Base-by-base conservation (phyloP, 352 stramenopile genomes). In the Phytophthora nicotianae region DNA sequence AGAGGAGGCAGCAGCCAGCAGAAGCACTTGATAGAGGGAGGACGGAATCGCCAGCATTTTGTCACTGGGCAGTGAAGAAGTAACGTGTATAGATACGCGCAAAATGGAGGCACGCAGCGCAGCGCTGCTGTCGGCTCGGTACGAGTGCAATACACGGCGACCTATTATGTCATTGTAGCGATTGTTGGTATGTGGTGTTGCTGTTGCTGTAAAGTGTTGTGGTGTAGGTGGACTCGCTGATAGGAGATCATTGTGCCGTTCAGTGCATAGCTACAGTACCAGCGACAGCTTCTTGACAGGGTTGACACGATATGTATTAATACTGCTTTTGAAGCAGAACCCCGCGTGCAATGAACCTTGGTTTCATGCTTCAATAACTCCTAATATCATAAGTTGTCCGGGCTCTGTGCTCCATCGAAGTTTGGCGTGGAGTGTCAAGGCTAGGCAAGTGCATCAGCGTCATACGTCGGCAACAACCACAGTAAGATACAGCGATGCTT, bases 91-190 rank as follows among this genome's bases (percentile, higher is more conserved):
- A 19, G 27, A 41, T 54, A 43, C 33, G 21, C 37, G 33, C 50
- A 55, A 24, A n/a, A 13, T 57, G 26, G n/a, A 23, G 47, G 32
- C 29, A 10, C 26, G 40, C 40, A 23, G n/a, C 17, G 16, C 33
- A 54, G 27, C 26, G 38, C 19, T 27, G 45, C 21, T 32, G 27
- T 5, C n/a, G 26, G 49, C 38, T 50, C 63, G 57, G 51, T 68
- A 65, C 59, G 64, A 58, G 21, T 64, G 58, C 52, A 72, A 73
- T 73, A 73, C 42, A 73, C 24, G 53, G n/a, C 53, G 37, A 24
- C 19, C 55, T 66, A 73, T 70, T 73, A 70, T 73, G 61, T 69
- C 59, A 60, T 21, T 58, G 23, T 58, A 50, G 21, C 24, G 10
- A 29, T 63, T 32, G 11, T 26, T 43, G 37, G 33, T 6, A 4